Conservation (phyloP, 192 early-diverging fungal species). For the Phlyctochytrium arcticum region DNA sequence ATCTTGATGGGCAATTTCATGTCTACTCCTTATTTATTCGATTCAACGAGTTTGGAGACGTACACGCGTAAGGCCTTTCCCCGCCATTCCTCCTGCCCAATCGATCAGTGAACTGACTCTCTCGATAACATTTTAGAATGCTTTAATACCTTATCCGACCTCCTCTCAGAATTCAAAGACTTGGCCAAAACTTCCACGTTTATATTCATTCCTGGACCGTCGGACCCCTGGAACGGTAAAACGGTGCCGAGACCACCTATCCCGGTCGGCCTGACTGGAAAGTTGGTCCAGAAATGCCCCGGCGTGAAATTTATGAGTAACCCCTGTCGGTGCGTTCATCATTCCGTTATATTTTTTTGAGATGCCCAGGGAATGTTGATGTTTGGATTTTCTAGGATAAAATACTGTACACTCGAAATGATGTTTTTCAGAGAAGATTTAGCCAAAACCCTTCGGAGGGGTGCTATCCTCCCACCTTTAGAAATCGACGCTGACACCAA, state of each 20-base stretch:
- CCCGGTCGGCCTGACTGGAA: constrained; percentile 64
- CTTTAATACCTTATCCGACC: constrained; percentile 55
- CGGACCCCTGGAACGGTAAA: constrained; percentile 75
- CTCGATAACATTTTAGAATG: constrained; percentile 13
- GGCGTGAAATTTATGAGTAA: constrained; percentile 71
- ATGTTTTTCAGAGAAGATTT: constrained; percentile 87
- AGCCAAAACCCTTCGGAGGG: constrained; percentile 68
- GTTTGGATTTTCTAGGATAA: constrained; percentile 54
- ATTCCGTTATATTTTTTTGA: constrained; percentile 4
- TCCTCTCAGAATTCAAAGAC: constrained; percentile 61
- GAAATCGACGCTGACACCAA: too few relatives aligned
- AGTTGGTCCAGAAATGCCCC: constrained; percentile 54
- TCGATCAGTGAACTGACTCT: background rate
- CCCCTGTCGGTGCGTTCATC: constrained; percentile 63
- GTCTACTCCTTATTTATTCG: constrained; percentile 65
- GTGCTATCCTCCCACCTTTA: constrained; percentile 63
- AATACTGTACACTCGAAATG: constrained; percentile 88
- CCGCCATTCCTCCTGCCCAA: background rate
- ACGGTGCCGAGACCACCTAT: constrained; percentile 72
- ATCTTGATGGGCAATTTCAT: constrained; percentile 85
- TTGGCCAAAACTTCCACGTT: constrained; percentile 63
- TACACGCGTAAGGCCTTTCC: constrained; percentile 51
- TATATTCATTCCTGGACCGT: constrained; percentile 85
- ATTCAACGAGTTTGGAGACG: constrained; percentile 52
- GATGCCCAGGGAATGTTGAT: background rate